Base-by-base conservation (phyloP, 2,329 filamentous ascomycete genomes). In the Colletotrichum tropicale region DNA sequence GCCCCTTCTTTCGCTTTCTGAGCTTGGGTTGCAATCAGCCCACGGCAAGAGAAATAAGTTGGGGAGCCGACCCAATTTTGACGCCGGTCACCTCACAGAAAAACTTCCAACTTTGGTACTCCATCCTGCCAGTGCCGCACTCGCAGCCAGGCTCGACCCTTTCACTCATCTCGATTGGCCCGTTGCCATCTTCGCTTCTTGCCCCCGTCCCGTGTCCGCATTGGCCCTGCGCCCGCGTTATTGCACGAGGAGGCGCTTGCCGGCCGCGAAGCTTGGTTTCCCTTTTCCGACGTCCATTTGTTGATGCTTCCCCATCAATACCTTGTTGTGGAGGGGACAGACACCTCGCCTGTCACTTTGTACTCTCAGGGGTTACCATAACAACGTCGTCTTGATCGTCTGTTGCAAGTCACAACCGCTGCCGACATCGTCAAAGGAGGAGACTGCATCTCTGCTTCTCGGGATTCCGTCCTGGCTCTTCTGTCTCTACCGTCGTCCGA, bases 51-150 rank as follows among this genome's bases (percentile, higher is more conserved):
- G 69, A 43, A 76, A 76, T 52, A 75, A 66, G 56, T 75, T 62
- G 69, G 74, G 58, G 73, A 74, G 69, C 52, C 65, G 70, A 76
- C 65, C 76, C 66, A 77, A 76, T 66, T 76, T 76, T 76, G 76
- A 69, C 69, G 65, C 69, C 60, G 58, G 76, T 60, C 76, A 70
- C 71, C 62, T 61, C 70, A 62, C 66, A 60, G 52, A 55, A 72
- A 75, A 48, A 32, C 55, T 67, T 60, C 73, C 69, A 67, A 70
- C 67, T 66, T 21, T 72, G 72, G 62, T 77, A 77, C 71, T 30
- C 71, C 43, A 71, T 68, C 26, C 71, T 71, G 62, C 65, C 74
- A 68, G 72, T 69, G 73, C 75, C 64, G 38, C 73, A 66, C 61
- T 69, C 68, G 58, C 76, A 74, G 73, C 70, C 60, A 62, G 30